Base-by-base conservation (phyloP, 305 asterid genomes). In the Fraxinus baroniana region DNA sequence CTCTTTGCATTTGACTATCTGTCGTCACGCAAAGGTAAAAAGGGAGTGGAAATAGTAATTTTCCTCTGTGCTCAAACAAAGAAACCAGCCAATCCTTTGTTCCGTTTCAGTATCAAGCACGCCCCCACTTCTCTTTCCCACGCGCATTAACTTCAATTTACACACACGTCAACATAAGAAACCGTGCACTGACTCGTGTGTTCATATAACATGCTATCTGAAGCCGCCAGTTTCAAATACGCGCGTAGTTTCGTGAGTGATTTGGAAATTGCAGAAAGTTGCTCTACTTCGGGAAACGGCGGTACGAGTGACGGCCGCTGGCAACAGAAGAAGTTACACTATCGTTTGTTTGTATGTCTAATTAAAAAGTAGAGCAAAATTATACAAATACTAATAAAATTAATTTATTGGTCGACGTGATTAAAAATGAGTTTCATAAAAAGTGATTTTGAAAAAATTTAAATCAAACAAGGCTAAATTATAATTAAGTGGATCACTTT, bases 301-400 rank as follows among this genome's bases (percentile, higher is more conserved):
- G 44, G 90, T 87, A 89, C 91, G 91, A 90, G 82, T 87, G 94
- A 91, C 94, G 95, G 94, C 93, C 37, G 86, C 91, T 80, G 81
- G 86, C 30, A 33, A 24, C 35, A 77, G 1, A 60, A 17, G 13
- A n/a, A 33, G n/a, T 82, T n/a, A n/a, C n/a, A n/a, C n/a, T n/a
- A n/a, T n/a, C n/a, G 85, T 44, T 44, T 44, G 2, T 9, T 10
- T 10, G 0, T 9, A 44, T 10, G 5, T 12, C 1, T 5, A 13
- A 0, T 9, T 12, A 44, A 10, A 44, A 44, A 12, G 1, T 12
- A 44, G 1, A 44, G 5, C 13, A 9, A 44, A 44, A 44, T 37
- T 37, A 37, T 37, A 37, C 44, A 37, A 37, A 37, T 37, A 37
- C 10, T 37, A 37, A 7, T 37, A 37, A 44, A 44, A 44, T 44